phyloP scores from a whole-genome alignment of 768 basidiomycete genomes.

The Rhizopogon vulgaris region DNA sequence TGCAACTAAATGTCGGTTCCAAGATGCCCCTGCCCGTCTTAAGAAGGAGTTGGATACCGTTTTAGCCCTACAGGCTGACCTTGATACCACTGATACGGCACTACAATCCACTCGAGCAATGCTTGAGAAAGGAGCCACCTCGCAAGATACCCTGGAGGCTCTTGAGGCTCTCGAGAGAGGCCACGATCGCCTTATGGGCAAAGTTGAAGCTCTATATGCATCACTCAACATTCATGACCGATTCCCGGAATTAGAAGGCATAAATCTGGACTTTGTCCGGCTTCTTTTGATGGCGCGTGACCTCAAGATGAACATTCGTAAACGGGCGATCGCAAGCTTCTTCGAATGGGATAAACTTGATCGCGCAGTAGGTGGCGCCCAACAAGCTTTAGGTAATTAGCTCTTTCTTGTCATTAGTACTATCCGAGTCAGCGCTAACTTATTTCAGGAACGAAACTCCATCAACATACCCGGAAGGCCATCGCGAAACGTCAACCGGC shows the following conservation, averaged over 20 bases:
- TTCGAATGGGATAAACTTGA: conserved; percentile 33
- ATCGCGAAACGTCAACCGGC: conserved; percentile 24
- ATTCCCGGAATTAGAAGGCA: conserved; percentile 28
- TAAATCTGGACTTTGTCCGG: conserved; percentile 24
- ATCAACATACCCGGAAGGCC: conserved; percentile 23
- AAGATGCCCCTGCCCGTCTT: conserved; percentile 24
- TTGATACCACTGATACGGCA: conserved; percentile 18
- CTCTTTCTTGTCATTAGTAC: not conserved
- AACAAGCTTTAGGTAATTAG: conserved; percentile 15
- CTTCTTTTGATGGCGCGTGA: conserved; percentile 29
- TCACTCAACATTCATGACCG: conserved; percentile 27
- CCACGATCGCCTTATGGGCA: conserved; percentile 13
- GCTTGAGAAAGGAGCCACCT: conserved; percentile 3
- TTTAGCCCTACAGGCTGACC: conserved; percentile 23
- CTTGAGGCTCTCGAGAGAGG: conserved; percentile 15
- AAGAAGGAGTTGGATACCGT: conserved; percentile 29
- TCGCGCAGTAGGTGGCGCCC: conserved; percentile 24
- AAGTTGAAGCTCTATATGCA: conserved; percentile 27
- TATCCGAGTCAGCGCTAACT: not conserved
- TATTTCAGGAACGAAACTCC: conserved; percentile 21
- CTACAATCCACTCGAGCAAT: conserved; percentile 9
- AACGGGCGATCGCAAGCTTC: conserved; percentile 27
- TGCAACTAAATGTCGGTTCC: conserved; percentile 2
- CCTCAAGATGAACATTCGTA: conserved; percentile 34
- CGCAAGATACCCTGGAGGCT: conserved; percentile 4